Conservation (phyloP, 768 basidiomycete genomes). For the Omphalotus guepiniiformis region DNA sequence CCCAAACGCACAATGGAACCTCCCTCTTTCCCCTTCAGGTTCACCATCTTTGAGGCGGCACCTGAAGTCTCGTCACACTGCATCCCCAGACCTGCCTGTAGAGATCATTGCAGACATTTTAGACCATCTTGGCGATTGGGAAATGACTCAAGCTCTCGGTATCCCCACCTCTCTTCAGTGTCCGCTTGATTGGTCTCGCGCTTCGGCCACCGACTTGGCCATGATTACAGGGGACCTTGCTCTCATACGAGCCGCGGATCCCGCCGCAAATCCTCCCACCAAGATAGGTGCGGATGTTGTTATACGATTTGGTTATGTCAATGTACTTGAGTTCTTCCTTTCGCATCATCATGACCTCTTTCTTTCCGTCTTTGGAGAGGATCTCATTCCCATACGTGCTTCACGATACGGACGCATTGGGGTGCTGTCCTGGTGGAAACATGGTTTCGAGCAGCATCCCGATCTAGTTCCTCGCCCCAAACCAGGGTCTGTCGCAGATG, state of each 20-base stretch:
- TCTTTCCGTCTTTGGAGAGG: slow-evolving; percentile 56
- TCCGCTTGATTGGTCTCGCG: slow-evolving; percentile 69
- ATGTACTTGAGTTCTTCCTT: slow-evolving; percentile 72
- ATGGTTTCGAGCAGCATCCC: slow-evolving; percentile 55
- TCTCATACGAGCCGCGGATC: slow-evolving; percentile 57
- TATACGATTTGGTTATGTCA: slow-evolving; percentile 71
- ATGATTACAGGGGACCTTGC: slow-evolving; percentile 64
- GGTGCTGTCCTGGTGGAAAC: slow-evolving; percentile 82
- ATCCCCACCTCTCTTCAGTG: slow-evolving; percentile 64
- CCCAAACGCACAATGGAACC: slow-evolving; percentile 28
- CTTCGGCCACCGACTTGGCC: slow-evolving; percentile 64
- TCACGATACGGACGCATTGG: slow-evolving; percentile 67
- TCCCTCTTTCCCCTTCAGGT: slow-evolving; percentile 22
- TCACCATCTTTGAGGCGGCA: slow-evolving; percentile 20
- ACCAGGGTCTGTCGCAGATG: slow-evolving; percentile 54
- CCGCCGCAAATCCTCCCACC: slow-evolving; percentile 55
- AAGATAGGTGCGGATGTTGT: slow-evolving; percentile 62
- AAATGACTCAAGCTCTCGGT: slow-evolving; percentile 72
- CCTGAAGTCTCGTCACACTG: slow-evolving; percentile 27
- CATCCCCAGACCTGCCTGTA: slow-evolving; percentile 60
- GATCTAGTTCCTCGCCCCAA: slow-evolving; percentile 55
- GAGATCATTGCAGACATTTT: slow-evolving; percentile 76
- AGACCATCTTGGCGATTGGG: slow-evolving; percentile 81
- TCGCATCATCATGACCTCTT: slow-evolving; percentile 63
- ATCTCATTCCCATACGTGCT: slow-evolving; percentile 74